phyloP scores from a whole-genome alignment of 2,329 filamentous ascomycete species.

The Sarocladium brachiariae region DNA sequence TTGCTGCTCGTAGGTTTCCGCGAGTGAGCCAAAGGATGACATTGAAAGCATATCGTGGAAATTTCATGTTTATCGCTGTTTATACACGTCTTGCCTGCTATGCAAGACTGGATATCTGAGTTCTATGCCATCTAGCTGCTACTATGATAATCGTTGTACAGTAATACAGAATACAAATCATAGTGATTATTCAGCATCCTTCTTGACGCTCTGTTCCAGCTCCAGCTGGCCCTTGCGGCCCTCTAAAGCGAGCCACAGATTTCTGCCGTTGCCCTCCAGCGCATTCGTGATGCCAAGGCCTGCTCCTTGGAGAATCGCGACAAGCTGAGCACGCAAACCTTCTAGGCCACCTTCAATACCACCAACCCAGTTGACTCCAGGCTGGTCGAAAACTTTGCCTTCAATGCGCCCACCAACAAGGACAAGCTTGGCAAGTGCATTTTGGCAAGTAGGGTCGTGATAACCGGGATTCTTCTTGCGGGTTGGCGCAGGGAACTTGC shows the following conservation, averaged over 20 bases:
- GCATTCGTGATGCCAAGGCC: conserved; percentile 69
- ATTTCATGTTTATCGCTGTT: neutral
- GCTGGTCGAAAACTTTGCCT: conserved; percentile 72
- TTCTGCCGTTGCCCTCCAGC: conserved; percentile 75
- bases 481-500: conserved; percentile 70
- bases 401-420: conserved; percentile 83
- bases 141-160: neutral
- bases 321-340: conserved; percentile 73
- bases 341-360: conserved; percentile 76
- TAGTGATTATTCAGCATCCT: conserved; percentile 5
- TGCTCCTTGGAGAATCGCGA: conserved; percentile 71
- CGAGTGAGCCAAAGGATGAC: no score
- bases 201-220: conserved; percentile 33
- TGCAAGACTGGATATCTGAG: neutral
- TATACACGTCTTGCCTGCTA: neutral
- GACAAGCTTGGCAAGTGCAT: conserved; percentile 77
- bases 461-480: conserved; percentile 72
- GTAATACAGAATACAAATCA: neutral
- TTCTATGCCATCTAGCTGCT: neutral
- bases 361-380: conserved; percentile 59
- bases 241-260: conserved; percentile 83
- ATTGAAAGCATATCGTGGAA: neutral
- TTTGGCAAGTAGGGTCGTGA: conserved; percentile 72
- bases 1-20: no score
- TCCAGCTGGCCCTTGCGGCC: conserved; percentile 74